Evolutionary conservation across 2,329 filamentous ascomycete species (phyloP), one percentile per base, ranked within the genome.

Genomic region (Xylariaceae sp.): DNA sequence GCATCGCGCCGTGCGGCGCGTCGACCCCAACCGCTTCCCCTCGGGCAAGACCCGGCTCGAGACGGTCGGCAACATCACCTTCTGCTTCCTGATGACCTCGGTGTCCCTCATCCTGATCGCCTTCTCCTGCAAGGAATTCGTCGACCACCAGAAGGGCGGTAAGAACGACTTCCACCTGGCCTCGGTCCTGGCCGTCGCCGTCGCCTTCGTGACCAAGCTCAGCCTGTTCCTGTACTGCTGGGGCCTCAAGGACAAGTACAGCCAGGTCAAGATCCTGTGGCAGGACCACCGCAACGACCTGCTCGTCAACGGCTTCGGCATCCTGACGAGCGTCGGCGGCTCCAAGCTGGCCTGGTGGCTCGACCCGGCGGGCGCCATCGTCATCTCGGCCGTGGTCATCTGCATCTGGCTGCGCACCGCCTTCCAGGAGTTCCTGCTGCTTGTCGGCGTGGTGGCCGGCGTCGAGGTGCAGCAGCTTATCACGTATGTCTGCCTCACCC

Each of bases 241-340:
- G 77, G 77, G 85, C 4, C 63, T 96, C 50, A 81, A 90, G 46
- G 81, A 95, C 64, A 84, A 86, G 51, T 94, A 96, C 66, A 87
- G 79, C 40, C 89, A 95, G 59, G 78, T 95, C 43, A 76, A 83
- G 37, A 95, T 95, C 55, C 67, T 96, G 11, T 95, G 88, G 89
- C 85, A 94, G 59, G 90, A 96, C 53, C 92, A 98, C 64, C 81
- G 92, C 41, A 98, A 98, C 55, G 92, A 98, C 55, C 69, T 98
- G n/a, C 70, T 94, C 50, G 87, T 98, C 71, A 98, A 96, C 58
- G 87, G 87, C 34, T 87, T 94, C 47, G 88, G 83, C 75, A 79
- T 96, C 43, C 61, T 95, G 35, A 95, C 89, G 1, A 90, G 84
- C 3, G 80, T 95, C n/a, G 85, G 87, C 35, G 92, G 92, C 21